A percentile compares a stretch with the other conserved stretches of the same genome.
phyloP scores from a whole-genome alignment of 805 yeast genomes.

The Yarrowia alimentaria region DNA sequence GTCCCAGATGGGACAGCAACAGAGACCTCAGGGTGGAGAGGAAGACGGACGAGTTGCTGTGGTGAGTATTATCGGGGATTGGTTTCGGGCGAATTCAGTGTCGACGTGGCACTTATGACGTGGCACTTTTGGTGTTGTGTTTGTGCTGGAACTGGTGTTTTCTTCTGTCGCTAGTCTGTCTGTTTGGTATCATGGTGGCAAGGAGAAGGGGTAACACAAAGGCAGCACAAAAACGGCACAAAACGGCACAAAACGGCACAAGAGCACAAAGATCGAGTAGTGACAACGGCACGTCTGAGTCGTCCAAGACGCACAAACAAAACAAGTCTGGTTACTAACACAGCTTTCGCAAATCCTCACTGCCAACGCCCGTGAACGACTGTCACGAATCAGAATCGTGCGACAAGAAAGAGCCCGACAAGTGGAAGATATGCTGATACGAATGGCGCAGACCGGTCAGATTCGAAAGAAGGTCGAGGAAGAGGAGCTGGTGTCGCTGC shows the following conservation, averaged over 20 bases:
- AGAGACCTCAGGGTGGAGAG: conserved; percentile 30
- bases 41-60: conserved; percentile 45
- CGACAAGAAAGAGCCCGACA: conserved; percentile 87
- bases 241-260: no score
- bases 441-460: conserved; percentile 74
- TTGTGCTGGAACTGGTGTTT: no score
- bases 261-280: no score
- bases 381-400: conserved; percentile 82
- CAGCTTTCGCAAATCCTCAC: conserved; percentile 69
- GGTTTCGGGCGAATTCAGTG: no score
- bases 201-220: no score
- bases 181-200: no score
- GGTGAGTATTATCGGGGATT: conserved; percentile 31
- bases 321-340: neutral
- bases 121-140: neutral
- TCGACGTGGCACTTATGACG: no score
- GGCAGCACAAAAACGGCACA: no score
- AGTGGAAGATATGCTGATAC: conserved; percentile 76
- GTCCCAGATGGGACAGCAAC: conserved; percentile 13
- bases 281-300: no score
- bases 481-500: conserved; percentile 73
- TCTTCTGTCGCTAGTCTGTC: no score
- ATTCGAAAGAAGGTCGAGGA: conserved; percentile 72
- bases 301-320: neutral
- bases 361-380: conserved; percentile 81